A percentile compares a stretch with the other conserved stretches of the same genome.
Conservation (phyloP, 2,329 filamentous ascomycete species). For the Verticillium albo-atrum region DNA sequence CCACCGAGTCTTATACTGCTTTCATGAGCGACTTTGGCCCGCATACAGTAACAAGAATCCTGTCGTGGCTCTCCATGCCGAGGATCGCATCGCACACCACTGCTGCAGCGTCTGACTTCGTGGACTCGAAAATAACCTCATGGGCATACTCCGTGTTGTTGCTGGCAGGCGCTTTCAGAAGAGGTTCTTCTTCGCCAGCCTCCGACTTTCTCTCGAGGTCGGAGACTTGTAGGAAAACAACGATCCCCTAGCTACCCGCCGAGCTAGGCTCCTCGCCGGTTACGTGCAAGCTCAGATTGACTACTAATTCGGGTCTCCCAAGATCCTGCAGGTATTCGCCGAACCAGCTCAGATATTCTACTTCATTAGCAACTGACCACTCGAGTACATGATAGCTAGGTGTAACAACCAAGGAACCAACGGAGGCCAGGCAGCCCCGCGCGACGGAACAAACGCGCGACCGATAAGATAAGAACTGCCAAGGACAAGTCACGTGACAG, state of each 20-base stretch:
- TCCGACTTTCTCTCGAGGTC: neutral
- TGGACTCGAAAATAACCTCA: neutral
- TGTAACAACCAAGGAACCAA: no score
- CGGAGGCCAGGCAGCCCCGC: no score
- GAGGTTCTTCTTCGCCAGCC: neutral
- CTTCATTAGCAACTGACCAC: neutral
- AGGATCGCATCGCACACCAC: neutral
- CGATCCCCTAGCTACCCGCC: neutral
- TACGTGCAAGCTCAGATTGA: neutral
- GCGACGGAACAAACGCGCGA: no score
- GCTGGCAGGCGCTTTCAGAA: neutral
- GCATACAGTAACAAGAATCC: neutral
- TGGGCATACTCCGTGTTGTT: no score
- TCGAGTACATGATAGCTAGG: no score
- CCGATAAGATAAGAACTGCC: no score
- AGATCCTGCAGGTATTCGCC: neutral
- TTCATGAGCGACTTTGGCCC: slow-evolving; percentile 1
- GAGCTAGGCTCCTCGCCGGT: neutral
- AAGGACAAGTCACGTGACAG: no score
- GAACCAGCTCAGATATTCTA: neutral
- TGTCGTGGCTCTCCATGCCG: neutral
- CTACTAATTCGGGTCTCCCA: neutral
- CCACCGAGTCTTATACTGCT: neutral
- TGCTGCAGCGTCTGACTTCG: neutral
- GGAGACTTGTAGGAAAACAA: neutral